Evolutionary conservation across 202 grass and related monocot genomes (phyloP).

Genomic region (Carex sylvatica): DNA sequence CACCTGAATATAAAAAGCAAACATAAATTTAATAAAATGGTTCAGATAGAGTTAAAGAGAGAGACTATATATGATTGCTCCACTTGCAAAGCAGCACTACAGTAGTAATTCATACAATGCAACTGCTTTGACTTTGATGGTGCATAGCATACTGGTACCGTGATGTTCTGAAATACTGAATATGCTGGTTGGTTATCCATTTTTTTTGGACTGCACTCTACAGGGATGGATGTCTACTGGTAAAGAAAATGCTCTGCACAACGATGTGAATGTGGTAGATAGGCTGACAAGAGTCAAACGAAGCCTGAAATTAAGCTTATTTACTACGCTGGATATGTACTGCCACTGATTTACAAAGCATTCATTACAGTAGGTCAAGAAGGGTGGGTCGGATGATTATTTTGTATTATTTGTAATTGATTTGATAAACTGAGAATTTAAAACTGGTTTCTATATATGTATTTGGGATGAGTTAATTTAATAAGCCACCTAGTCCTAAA

Average conservation of each 20-base stretch:
- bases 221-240: background rate
- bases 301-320: background rate
- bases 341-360: background rate
- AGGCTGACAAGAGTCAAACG: background rate
- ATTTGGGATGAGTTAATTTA: no score
- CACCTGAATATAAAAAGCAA: conserved; percentile 61
- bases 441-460: background rate
- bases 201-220: background rate
- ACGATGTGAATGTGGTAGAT: background rate
- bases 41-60: background rate
- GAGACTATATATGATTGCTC: background rate
- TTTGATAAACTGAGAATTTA: background rate
- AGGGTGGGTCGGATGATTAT: background rate
- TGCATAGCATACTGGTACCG: background rate
- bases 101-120: no score
- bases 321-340: background rate
- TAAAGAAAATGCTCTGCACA: background rate
- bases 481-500: no score
- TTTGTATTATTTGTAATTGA: no score
- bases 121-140: no score
- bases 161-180: background rate
- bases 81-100: conserved; percentile 2
- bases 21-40: background rate
- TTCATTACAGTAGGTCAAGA: background rate
- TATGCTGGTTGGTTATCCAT: background rate